These are phyloP conservation scores for Pleurotus sapidus DNA, from an alignment of 768 basidiomycete genomes.

Conservation along the genomic window DNA sequence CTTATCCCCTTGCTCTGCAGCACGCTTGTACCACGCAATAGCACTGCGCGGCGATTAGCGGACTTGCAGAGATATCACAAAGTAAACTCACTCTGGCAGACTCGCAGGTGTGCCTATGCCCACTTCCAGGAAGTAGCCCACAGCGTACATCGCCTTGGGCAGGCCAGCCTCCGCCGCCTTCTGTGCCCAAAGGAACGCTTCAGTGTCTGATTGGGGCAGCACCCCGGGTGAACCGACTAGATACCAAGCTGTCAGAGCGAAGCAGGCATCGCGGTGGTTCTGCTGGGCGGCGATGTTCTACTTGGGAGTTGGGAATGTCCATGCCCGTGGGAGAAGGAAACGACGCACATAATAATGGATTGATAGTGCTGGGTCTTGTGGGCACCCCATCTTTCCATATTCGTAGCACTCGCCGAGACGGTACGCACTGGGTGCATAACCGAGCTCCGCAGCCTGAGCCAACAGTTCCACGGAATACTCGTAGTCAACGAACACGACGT, in stretches of 20 bases:
- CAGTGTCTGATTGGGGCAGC: slow-evolving; percentile 96
- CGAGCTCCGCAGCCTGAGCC: slow-evolving; percentile 93
- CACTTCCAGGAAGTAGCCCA: slow-evolving; percentile 96
- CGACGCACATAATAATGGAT: slow-evolving; percentile 97
- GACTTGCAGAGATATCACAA: slow-evolving; percentile 7
- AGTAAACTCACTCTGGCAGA: slow-evolving; percentile 56
- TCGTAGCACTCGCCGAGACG: slow-evolving; percentile 98
- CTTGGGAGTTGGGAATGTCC: slow-evolving; percentile 7
- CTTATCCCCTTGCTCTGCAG: slow-evolving; percentile 91
- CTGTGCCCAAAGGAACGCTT: slow-evolving; percentile 97
- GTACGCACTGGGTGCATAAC: slow-evolving; percentile 95
- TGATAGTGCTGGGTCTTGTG: slow-evolving; percentile 92
- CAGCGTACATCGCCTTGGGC: slow-evolving; percentile 95
- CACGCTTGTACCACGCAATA: slow-evolving; percentile 79
- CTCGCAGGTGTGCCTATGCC: slow-evolving; percentile 80
- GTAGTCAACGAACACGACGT: slow-evolving; percentile 94
- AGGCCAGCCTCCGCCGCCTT: slow-evolving; percentile 92
- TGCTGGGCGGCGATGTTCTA: slow-evolving; percentile 99
- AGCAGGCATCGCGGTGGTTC: slow-evolving; percentile 94
- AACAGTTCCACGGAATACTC: slow-evolving; percentile 94
- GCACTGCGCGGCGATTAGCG: slow-evolving; percentile 42
- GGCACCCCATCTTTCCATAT: slow-evolving; percentile 98
- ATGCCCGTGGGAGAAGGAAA: slow-evolving; percentile 5
- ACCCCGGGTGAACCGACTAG: slow-evolving; percentile 98
- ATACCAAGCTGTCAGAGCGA: slow-evolving; percentile 98